Conservation (phyloP, 1,139 yeast species). For the Protomyces macrosporus region DNA sequence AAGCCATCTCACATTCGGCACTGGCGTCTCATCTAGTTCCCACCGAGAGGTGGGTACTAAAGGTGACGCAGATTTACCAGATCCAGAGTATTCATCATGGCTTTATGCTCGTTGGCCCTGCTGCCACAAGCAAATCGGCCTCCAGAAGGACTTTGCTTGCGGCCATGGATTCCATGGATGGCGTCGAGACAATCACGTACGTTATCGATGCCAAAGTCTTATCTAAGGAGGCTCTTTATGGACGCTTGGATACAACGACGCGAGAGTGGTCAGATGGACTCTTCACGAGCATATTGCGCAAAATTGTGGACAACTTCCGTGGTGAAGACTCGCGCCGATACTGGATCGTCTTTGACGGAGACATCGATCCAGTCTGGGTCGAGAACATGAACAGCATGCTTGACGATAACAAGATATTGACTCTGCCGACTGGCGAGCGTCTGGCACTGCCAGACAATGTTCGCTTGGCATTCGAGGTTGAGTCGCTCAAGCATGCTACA, state of each 20-base stretch:
- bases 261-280: conserved; percentile 93
- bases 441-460: conserved; percentile 60
- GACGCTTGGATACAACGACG: conserved; percentile 65
- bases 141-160: conserved; percentile 50
- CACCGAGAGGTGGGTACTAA: conserved; percentile 48
- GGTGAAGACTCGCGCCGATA: conserved; percentile 54
- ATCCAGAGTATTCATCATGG: conserved; percentile 71
- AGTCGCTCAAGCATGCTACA: conserved; percentile 60
- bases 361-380: conserved; percentile 90
- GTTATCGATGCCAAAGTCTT: conserved; percentile 71
- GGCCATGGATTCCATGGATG: conserved; percentile 44
- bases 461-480: conserved; percentile 71
- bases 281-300: conserved; percentile 63
- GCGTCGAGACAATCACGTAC: conserved; percentile 43
- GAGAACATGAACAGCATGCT: conserved; percentile 85
- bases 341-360: conserved; percentile 91
- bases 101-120: conserved; percentile 67
- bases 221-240: conserved; percentile 62
- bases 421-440: conserved; percentile 88
- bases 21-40: conserved; percentile 34
- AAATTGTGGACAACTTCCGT: conserved; percentile 51
- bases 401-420: conserved; percentile 76
- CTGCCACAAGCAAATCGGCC: conserved; percentile 72
- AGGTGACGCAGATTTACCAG: conserved; percentile 59
- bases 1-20: conserved; percentile 35